A percentile compares a stretch with the other conserved stretches of the same genome.
phyloP scores from a whole-genome alignment of 768 basidiomycete species.

The Chalciporus pseudorubinellus region DNA sequence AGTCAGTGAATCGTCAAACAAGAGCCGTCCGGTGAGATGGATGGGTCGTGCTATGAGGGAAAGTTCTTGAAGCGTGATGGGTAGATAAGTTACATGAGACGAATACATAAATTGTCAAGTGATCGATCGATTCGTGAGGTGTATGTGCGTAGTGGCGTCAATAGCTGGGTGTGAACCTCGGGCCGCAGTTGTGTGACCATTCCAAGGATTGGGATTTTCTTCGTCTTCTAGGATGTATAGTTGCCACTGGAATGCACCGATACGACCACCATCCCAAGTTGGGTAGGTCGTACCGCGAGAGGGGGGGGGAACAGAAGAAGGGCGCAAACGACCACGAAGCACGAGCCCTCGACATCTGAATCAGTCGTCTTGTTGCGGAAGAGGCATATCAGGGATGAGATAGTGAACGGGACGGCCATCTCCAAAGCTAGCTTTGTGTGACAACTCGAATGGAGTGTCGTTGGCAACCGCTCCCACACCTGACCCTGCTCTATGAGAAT shows the following conservation, averaged over 20 bases:
- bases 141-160: neutral
- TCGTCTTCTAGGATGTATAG: neutral
- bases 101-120: constrained; percentile 12
- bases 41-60: neutral
- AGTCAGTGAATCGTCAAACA: neutral
- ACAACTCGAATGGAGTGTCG: constrained; percentile 23
- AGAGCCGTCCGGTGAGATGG: neutral
- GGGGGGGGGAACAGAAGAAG: neutral
- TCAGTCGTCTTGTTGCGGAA: constrained; percentile 24
- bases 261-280: neutral
- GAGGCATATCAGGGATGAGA: constrained; percentile 59
- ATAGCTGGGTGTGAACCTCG: neutral
- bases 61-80: neutral
- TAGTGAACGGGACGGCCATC: constrained; percentile 50
- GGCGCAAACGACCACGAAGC: neutral
- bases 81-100: constrained; percentile 17
- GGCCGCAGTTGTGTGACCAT: neutral
- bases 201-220: too few species aligned
- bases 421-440: constrained; percentile 46
- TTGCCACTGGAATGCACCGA: neutral
- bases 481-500: constrained; percentile 27
- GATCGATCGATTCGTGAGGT: constrained; percentile 7
- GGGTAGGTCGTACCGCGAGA: neutral
- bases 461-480: constrained; percentile 9
- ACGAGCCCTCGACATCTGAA: constrained; percentile 11